A percentile compares a stretch with the other conserved stretches of the same genome.
These are phyloP conservation scores for Tetraselmis chui DNA, from an alignment of 139 green algal species.

Conservation along the genomic window DNA sequence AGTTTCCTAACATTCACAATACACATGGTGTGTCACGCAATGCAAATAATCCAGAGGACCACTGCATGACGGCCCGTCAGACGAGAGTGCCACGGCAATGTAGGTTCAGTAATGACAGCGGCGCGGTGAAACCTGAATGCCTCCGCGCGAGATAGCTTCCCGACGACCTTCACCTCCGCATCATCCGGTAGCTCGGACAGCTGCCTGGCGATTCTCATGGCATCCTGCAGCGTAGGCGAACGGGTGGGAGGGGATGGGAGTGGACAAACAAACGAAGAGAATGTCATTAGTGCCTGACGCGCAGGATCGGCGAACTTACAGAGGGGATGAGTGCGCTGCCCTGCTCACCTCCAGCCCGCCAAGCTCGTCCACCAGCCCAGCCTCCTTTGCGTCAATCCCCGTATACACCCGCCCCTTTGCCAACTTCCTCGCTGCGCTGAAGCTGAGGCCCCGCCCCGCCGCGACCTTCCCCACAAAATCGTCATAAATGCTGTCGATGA, in stretches of 20 bases:
- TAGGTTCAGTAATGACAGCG: no score
- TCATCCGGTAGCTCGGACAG: conserved; percentile 8
- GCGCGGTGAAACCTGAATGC: not conserved
- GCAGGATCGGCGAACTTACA: no score
- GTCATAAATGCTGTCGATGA: conserved; percentile 20
- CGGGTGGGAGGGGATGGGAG: no score
- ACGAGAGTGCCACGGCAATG: no score
- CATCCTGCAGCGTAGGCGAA: no score
- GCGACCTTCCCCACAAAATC: conserved; percentile 21
- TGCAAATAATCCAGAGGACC: no score
- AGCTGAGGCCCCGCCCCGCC: conserved; percentile 5
- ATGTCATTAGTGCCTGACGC: no score
- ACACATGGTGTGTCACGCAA: no score
- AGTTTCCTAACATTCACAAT: not conserved
- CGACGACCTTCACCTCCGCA: not conserved
- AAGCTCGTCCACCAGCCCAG: conserved; percentile 22
- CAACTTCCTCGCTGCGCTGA: conserved; percentile 1
- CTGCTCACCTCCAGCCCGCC: conserved; percentile 23
- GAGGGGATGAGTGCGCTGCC: not conserved
- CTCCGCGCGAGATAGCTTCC: not conserved
- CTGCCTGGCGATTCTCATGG: conserved; percentile 6
- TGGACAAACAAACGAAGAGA: no score
- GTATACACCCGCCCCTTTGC: conserved; percentile 28
- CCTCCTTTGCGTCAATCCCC: conserved; percentile 14
- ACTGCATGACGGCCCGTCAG: no score